These are phyloP conservation scores for Moelleriella libera DNA, from an alignment of 2,329 filamentous ascomycete genomes.

Conservation along the genomic window DNA sequence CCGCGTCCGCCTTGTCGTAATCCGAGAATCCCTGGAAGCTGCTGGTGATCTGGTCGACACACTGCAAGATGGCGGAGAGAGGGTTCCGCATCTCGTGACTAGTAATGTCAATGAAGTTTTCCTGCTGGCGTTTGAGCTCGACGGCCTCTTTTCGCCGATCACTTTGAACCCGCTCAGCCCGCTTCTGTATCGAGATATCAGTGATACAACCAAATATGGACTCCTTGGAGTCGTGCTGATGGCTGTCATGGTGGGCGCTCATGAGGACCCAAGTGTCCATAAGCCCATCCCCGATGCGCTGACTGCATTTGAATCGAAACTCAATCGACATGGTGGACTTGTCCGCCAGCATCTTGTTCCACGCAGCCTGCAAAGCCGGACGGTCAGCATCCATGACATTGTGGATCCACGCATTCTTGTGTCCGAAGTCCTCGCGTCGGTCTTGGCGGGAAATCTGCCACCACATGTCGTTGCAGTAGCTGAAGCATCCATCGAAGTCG, in stretches of 20 bases:
- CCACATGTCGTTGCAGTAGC: constrained; percentile 50
- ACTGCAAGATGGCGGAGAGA: constrained; percentile 59
- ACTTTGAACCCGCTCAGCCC: constrained; percentile 42
- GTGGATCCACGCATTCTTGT: constrained; percentile 49
- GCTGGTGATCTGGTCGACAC: constrained; percentile 55
- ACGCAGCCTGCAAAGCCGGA: constrained; percentile 40
- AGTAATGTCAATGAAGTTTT: constrained; percentile 61
- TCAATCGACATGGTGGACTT: constrained; percentile 53
- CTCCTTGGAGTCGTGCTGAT: constrained; percentile 48
- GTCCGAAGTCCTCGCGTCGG: constrained; percentile 38
- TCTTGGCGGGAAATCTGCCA: constrained; percentile 55
- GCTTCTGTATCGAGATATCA: constrained; percentile 75
- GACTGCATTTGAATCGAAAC: constrained; percentile 58
- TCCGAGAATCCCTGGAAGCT: constrained; percentile 26
- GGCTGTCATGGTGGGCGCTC: constrained; percentile 59
- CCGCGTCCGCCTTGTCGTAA: constrained; percentile 17
- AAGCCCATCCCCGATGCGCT: constrained; percentile 42
- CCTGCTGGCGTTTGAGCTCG: constrained; percentile 58
- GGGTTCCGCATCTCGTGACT: constrained; percentile 67
- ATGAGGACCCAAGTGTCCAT: constrained; percentile 65
- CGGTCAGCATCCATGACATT: constrained; percentile 55
- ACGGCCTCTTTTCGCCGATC: constrained; percentile 66
- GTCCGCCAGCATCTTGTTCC: constrained; percentile 38
- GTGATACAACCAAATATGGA: constrained; percentile 68
- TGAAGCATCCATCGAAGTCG: constrained; percentile 53